Evolutionary conservation across 208 protist genomes (phyloP).

Genomic region (Phytomonas serpens): DNA sequence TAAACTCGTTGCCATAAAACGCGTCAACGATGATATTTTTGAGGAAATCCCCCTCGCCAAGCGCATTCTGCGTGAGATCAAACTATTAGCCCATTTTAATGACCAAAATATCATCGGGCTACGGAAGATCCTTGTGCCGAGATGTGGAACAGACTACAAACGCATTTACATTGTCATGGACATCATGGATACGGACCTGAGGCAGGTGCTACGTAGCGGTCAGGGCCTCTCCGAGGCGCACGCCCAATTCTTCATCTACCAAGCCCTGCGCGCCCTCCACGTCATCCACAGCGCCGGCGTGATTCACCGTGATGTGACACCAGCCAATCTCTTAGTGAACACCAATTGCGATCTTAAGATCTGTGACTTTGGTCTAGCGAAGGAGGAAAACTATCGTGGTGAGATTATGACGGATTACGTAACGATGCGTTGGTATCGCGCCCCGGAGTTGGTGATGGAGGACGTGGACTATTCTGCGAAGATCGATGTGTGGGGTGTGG

Average conservation of each 20-base stretch:
- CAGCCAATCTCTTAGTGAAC: conserved; percentile 95
- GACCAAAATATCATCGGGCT: conserved; percentile 90
- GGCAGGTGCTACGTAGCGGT: conserved; percentile 88
- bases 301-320: conserved; percentile 96
- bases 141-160: conserved; percentile 61
- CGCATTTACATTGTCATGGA: conserved; percentile 94
- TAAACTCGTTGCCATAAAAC: conserved; percentile 90
- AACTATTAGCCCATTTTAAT: conserved; percentile 86
- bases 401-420: conserved; percentile 94
- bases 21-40: conserved; percentile 94
- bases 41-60: conserved; percentile 87
- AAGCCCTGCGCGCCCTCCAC: conserved; percentile 90
- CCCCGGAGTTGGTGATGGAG: conserved; percentile 92
- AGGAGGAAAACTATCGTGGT: conserved; percentile 79
- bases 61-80: conserved; percentile 94
- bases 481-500: conserved; percentile 90
- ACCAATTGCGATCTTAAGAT: conserved; percentile 96
- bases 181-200: conserved; percentile 96
- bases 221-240: conserved; percentile 91
- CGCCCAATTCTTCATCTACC: conserved; percentile 95
- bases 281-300: conserved; percentile 93
- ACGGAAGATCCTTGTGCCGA: conserved; percentile 77
- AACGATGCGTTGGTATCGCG: conserved; percentile 93
- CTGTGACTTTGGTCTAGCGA: conserved; percentile 92
- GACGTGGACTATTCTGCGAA: conserved; percentile 82